Percentiles rank a stretch among this genome's conserved stretches.
Evolutionary conservation across 1,139 yeast genomes (phyloP).

Genomic region (Ashbya aceris): DNA sequence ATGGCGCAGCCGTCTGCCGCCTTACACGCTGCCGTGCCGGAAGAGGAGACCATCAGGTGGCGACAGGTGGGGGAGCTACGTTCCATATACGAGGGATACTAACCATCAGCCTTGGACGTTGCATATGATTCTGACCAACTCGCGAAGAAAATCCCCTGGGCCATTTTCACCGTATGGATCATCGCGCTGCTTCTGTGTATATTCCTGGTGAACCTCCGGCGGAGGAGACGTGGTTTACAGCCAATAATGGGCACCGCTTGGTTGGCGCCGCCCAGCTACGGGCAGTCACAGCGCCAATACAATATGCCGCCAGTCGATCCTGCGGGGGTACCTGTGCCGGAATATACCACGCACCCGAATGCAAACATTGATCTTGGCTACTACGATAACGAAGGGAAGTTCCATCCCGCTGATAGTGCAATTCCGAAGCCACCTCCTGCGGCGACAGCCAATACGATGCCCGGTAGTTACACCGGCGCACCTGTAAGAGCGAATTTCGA

Average conservation of each 20-base stretch:
- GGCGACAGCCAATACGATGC: not conserved
- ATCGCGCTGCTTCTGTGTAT: constrained; percentile 45
- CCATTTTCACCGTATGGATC: constrained; percentile 39
- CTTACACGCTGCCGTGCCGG: too few relatives aligned
- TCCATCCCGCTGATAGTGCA: constrained; percentile 22
- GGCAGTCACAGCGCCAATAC: constrained; percentile 60
- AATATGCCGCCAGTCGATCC: constrained; percentile 33
- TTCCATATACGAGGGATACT: too few relatives aligned
- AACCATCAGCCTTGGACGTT: too few relatives aligned
- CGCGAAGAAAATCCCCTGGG: constrained; percentile 32
- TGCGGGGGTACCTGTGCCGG: constrained; percentile 47
- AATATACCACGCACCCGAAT: constrained; percentile 55
- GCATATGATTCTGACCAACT: too few relatives aligned
- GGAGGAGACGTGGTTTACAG: constrained; percentile 51
- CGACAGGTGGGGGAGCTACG: too few relatives aligned
- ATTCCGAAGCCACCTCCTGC: constrained; percentile 10
- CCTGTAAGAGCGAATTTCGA: not conserved
- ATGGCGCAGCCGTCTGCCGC: too few relatives aligned
- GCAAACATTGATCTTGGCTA: constrained; percentile 65
- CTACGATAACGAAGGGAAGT: constrained; percentile 61
- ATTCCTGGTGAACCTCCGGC: constrained; percentile 44
- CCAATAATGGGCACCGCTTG: constrained; percentile 83
- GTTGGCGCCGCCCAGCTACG: constrained; percentile 86
- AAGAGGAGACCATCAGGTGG: too few relatives aligned
- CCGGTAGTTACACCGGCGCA: not conserved